Evolutionary conservation across 1,139 yeast genomes (phyloP), one percentile per base, ranked within the genome.

Genomic region (Scheffersomyces insectosa): DNA sequence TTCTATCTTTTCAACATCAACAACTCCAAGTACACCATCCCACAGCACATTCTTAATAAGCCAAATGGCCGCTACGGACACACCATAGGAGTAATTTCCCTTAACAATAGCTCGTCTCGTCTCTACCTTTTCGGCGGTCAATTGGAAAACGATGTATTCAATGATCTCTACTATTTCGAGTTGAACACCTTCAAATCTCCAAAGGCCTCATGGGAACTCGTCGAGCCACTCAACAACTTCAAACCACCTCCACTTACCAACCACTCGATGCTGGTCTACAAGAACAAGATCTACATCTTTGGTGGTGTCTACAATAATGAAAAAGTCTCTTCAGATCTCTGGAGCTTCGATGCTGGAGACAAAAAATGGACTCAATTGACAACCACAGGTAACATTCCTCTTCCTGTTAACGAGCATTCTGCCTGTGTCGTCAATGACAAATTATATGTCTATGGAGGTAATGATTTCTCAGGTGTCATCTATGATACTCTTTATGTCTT

Each of bases 41-140:
- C 97, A 14, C 75, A 78, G 47, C 96, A 96, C 35, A 76, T 80
- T 16, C 93, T 95, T 23, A 79, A 81, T 46, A 83, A 88, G 56
- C 99, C 99, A 1, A 72, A 83, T 34, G 99, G 99, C 3, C 78
- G 99, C 50, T 93, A 93, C 62, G 99, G 99, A 15, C 98, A 93
- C 63, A 83, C 95, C 40, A 77, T 86, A 44, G 75, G 77, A 25
- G 79, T 44, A 76, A 75, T 82, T 44, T 79, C 84, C 11, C 71
- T 84, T 42, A 82, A 82, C 43, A 82, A 82, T 47, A 72, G 77
- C 51, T 85, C 88, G 41, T 84, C 95, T 5, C 79, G 85, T 51
- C 75, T 95, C 41, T 93, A 84, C 63, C 75, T 93, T 9, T 93
- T 90, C 68, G 99, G 99, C 41, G 99, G 99, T 42, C 98, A 93